Evolutionary conservation across 2,329 filamentous ascomycete species (phyloP).

Genomic region (Ascochyta pisi): DNA sequence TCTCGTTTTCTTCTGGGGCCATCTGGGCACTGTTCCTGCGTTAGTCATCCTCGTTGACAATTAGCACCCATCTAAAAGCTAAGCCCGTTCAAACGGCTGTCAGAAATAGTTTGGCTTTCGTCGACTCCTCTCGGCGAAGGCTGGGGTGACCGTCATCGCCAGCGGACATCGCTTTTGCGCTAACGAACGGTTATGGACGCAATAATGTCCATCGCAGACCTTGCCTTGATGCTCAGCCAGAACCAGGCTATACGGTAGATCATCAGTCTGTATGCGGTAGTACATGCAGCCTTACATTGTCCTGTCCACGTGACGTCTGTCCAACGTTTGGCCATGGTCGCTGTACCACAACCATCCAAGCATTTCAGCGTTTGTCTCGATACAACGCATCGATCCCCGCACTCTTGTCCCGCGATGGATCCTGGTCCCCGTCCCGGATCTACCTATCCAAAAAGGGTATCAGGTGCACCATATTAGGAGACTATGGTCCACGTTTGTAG

Average conservation of each 20-base stretch:
- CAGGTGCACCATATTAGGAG: not conserved
- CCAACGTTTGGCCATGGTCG: not conserved
- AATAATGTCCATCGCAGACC: not conserved
- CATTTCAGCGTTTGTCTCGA: constrained; percentile 6
- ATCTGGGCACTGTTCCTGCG: constrained; percentile 14
- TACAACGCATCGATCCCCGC: not conserved
- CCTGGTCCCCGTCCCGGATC: not conserved
- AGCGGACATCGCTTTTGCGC: not conserved
- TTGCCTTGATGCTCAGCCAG: not conserved
- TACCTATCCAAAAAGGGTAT: not conserved
- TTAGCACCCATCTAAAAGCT: not conserved
- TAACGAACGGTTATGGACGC: not conserved
- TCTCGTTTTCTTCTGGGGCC: constrained; percentile 9
- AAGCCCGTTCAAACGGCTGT: not conserved
- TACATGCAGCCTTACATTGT: not conserved
- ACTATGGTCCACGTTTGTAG: not conserved
- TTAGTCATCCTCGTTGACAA: constrained; percentile 34
- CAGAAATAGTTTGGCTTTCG: not conserved
- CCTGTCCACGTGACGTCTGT: constrained; percentile 5
- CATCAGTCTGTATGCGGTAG: not conserved
- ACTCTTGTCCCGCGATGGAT: not conserved
- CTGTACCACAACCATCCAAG: constrained; percentile 1
- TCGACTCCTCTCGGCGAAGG: not conserved
- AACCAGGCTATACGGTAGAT: not conserved
- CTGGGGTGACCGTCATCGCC: not conserved